A percentile compares a stretch with the other conserved stretches of the same genome.
Conservation (phyloP, 306 rosid species). For the Lablab purpureus region DNA sequence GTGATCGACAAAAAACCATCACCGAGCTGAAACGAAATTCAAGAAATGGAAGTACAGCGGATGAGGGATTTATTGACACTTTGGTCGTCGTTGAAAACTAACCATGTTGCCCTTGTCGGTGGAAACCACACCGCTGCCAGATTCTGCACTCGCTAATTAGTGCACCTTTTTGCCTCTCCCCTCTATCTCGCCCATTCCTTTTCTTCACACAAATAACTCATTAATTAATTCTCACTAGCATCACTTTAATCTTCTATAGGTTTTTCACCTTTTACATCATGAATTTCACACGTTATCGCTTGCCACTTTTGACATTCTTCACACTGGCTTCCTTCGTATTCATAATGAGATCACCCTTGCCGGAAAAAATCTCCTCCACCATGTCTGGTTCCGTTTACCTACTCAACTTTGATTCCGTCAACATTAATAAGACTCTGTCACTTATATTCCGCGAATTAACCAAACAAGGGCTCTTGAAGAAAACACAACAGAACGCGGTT, state of each 20-base stretch:
- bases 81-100: constrained; percentile 57
- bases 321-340: constrained; percentile 43
- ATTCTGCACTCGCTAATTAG: constrained; percentile 88
- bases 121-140: constrained; percentile 90
- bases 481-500: constrained; percentile 29
- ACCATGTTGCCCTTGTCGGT: constrained; percentile 73
- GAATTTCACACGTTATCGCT: constrained; percentile 35
- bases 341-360: constrained; percentile 29
- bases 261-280: not conserved
- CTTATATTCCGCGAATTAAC: constrained; percentile 56
- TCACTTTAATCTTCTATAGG: not conserved
- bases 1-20: constrained; percentile 9
- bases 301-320: constrained; percentile 47
- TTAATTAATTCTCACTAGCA: too few species aligned
- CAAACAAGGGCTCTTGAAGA: not conserved
- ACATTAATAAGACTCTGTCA: constrained; percentile 35
- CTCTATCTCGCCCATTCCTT: not conserved
- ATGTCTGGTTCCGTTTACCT: too few species aligned
- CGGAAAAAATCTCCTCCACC: constrained; percentile 18
- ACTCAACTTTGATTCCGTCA: not conserved
- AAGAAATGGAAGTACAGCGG: constrained; percentile 74
- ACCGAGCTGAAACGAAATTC: constrained; percentile 50
- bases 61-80: constrained; percentile 68
- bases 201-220: not conserved
- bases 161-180: not conserved